phyloP scores from a whole-genome alignment of 257 asterid genomes.

The Primulina eburnea region DNA sequence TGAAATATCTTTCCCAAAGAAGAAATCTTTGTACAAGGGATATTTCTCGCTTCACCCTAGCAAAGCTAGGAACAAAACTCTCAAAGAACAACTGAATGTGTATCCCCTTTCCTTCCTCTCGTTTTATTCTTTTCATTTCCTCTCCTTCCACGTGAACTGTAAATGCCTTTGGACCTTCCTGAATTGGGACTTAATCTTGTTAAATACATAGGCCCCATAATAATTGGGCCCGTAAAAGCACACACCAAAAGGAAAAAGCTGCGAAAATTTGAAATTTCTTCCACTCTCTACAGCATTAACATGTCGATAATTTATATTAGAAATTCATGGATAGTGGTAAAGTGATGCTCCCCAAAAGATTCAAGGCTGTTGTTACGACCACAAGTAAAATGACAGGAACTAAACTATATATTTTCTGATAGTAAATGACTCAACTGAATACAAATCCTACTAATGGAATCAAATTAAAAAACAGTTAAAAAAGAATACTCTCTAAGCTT shows the following conservation, averaged over 20 bases:
- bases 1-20: too few species aligned
- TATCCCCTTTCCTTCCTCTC: too few species aligned
- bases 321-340: background rate
- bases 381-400: background rate
- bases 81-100: too few species aligned
- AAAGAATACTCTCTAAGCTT: background rate
- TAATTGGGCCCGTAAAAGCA: background rate
- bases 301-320: background rate
- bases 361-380: too few species aligned
- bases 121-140: too few species aligned
- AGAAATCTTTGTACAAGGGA: too few species aligned
- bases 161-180: too few species aligned
- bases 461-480: background rate
- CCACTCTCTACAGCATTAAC: background rate
- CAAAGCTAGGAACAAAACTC: too few species aligned
- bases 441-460: background rate
- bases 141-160: too few species aligned
- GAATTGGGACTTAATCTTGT: too few species aligned
- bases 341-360: background rate
- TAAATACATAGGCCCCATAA: too few species aligned
- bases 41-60: too few species aligned
- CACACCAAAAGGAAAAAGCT: slow-evolving; percentile 2
- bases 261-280: slow-evolving; percentile 2
- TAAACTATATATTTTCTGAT: background rate
- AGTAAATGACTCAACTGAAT: background rate